phyloP scores from a whole-genome alignment of 2,329 filamentous ascomycete species.

The Exophiala mesophila region DNA sequence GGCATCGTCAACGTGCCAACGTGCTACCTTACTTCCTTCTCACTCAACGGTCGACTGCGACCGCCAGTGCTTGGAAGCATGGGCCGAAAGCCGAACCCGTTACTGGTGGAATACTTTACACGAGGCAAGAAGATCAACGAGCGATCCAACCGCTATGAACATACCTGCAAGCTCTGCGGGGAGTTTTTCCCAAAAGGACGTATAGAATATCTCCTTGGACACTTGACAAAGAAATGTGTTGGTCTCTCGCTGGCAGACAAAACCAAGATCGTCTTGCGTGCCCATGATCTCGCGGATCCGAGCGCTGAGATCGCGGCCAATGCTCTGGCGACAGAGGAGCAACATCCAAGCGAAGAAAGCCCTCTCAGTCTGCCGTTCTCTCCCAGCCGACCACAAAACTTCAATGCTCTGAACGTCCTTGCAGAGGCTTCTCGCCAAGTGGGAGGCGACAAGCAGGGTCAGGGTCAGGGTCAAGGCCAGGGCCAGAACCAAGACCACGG shows the following conservation, averaged over 20 bases:
- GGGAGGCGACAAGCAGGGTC: conserved; percentile 33
- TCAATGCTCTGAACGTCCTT: conserved; percentile 78
- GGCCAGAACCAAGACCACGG: conserved; percentile 6
- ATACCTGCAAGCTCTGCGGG: conserved; percentile 83
- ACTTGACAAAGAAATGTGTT: conserved; percentile 82
- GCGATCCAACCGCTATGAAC: conserved; percentile 84
- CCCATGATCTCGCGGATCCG: conserved; percentile 61
- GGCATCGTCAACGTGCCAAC: no score
- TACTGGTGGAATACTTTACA: conserved; percentile 85
- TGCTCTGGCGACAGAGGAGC: conserved; percentile 29
- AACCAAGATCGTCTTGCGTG: conserved; percentile 66
- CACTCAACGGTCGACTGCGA: no score
- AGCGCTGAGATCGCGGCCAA: conserved; percentile 28
- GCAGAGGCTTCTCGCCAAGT: conserved; percentile 83
- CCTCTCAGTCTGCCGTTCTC: conserved; percentile 35
- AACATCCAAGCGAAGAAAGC: conserved; percentile 18
- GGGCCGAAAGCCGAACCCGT: conserved; percentile 77
- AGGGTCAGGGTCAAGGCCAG: conserved; percentile 2
- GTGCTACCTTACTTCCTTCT: no score
- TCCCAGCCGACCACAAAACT: conserved; percentile 52
- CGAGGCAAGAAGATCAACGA: conserved; percentile 81
- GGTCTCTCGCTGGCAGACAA: conserved; percentile 70
- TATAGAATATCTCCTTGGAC: conserved; percentile 73
- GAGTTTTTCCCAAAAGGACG: conserved; percentile 87
- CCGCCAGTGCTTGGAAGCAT: no score